Percentiles rank a stretch among this genome's conserved stretches.
These are phyloP conservation scores for Aureobasidium sp. DNA, from an alignment of 2,329 filamentous ascomycete genomes.

Conservation along the genomic window DNA sequence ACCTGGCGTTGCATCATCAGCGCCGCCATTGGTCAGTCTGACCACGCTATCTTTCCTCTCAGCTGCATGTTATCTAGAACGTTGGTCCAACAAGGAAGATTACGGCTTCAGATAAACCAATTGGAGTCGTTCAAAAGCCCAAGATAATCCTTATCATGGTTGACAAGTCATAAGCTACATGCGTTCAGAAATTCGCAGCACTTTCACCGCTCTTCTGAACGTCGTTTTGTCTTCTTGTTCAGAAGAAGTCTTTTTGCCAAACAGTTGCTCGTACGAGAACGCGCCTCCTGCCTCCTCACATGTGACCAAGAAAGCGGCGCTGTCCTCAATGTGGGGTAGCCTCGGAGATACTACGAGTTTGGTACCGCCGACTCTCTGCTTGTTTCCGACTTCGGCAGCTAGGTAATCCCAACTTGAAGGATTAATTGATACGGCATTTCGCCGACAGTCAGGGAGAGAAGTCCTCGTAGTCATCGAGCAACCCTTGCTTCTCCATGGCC, in stretches of 20 bases:
- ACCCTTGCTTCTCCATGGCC: not conserved
- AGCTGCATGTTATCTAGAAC: conserved; percentile 5
- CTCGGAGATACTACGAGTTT: not conserved
- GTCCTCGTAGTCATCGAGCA: not conserved
- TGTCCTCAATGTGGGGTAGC: not conserved
- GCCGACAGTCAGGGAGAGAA: not conserved
- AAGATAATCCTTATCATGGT: not conserved
- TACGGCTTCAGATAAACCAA: not conserved
- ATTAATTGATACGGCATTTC: not conserved
- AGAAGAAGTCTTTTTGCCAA: not conserved
- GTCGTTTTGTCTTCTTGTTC: not conserved
- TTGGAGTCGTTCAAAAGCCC: not conserved
- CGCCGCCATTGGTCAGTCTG: conserved; percentile 4
- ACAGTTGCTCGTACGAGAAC: conserved; percentile 2
- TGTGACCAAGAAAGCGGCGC: conserved; percentile 1
- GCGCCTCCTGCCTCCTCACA: not conserved
- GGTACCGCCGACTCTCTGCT: not conserved
- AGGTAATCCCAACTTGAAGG: too few species aligned
- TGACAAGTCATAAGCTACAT: not conserved
- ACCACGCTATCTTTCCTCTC: not conserved
- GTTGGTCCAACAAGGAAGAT: not conserved
- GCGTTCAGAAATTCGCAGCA: not conserved
- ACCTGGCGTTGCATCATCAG: conserved; percentile 8
- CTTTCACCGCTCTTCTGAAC: not conserved
- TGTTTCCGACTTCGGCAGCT: not conserved